Base-by-base conservation (phyloP, 73 alveolate species). In the Symbiodinium natans region DNA sequence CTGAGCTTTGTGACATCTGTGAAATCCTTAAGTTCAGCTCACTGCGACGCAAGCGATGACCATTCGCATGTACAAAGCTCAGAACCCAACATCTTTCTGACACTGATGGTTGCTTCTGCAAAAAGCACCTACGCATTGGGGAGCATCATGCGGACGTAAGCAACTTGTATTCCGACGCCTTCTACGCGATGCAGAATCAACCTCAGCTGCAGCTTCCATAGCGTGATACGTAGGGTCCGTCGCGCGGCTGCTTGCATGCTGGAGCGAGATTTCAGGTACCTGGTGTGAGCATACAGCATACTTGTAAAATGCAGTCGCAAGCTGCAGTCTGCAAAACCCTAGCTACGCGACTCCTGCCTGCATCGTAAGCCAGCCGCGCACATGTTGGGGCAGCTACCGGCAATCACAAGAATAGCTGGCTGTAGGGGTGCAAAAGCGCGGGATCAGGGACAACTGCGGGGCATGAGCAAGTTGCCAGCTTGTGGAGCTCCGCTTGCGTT, bases 331-430 rank as follows among this genome's bases (percentile, higher is more conserved):
- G 59, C 13, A 46, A 6, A 46, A 46, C 13, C 6, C 59, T 46
- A 13, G 2, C 74, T 63, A n/a, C 80, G 80, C 27, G 9, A 63
- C 80, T 63, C 80, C 80, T 52, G 36, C 80, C 80, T 46, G 80
- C 80, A 25, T 63, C 38, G 36, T 63, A 63, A 63, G 80, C 80
- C 80, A 63, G 80, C 80, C 27, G 80, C 80, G 27, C 59, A 63
- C 31, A 63, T 63, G 38, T 63, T 63, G 36, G 29, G 80, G 80
- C 80, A 63, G 80, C 80, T 63, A 63, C 80, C 80, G 27, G 80
- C 80, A 63, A 63, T 63, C 80, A 63, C 80, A 63, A 63, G 80
- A 27, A 63, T 63, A 63, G 80, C 80, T 63, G 80, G 80, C 80
- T 29, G 10, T 21, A 46, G 13, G 71, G 2, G 80, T 63, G 80